phyloP scores from a whole-genome alignment of 1,284 basidiomycete species.

The Anthracocystis setariae region DNA sequence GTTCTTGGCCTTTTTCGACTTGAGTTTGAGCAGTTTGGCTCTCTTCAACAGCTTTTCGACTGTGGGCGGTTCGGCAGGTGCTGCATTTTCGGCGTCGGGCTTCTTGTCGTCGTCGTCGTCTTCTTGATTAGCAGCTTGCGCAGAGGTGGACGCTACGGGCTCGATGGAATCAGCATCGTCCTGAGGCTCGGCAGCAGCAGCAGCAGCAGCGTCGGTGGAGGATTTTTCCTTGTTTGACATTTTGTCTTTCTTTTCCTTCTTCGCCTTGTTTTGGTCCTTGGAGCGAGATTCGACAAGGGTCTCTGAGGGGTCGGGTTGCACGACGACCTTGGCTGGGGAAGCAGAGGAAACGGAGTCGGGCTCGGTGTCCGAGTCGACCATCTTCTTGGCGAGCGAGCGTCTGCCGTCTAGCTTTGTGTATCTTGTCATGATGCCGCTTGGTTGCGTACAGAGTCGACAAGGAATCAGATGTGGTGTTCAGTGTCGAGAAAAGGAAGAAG shows the following conservation, averaged over 20 bases:
- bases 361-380: conserved; percentile 36
- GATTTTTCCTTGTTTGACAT: conserved; percentile 17
- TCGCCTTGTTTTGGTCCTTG: conserved; percentile 27
- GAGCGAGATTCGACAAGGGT: conserved; percentile 7
- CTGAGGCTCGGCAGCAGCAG: background rate
- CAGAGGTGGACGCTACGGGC: conserved; percentile 28
- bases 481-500: background rate
- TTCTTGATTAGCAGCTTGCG: background rate
- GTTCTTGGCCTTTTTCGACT: conserved; percentile 61
- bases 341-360: conserved; percentile 15
- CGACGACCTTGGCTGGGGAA: conserved; percentile 16
- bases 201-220: background rate
- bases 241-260: conserved; percentile 29
- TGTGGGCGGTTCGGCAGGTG: conserved; percentile 30
- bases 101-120: background rate
- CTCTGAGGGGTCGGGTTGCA: conserved; percentile 6
- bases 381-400: conserved; percentile 46
- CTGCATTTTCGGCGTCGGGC: background rate
- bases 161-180: conserved; percentile 9
- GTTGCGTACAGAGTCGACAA: too few species aligned
- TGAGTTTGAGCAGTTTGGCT: conserved; percentile 63
- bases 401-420: conserved; percentile 59
- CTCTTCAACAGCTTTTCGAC: conserved; percentile 58
- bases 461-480: too few species aligned
- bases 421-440: too few species aligned